These are phyloP conservation scores for Pseudogymnoascus sp. DNA, from an alignment of 2,329 filamentous ascomycete genomes.

Conservation along the genomic window DNA sequence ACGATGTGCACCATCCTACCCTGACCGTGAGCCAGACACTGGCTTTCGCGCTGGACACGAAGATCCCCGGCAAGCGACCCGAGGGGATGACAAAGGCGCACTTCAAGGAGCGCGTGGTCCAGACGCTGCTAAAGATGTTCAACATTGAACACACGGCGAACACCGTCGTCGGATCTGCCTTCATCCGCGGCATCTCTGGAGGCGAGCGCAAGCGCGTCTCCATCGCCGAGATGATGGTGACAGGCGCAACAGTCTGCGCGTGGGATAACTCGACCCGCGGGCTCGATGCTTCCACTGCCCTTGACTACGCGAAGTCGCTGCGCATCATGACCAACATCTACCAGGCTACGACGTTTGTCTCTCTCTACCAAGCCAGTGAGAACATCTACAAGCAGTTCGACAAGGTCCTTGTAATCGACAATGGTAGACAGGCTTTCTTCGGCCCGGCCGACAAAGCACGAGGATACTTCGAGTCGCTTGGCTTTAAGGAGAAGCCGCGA, in stretches of 20 bases:
- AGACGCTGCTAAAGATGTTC: slow-evolving; percentile 32
- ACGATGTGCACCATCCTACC: slow-evolving; percentile 44
- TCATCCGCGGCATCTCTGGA: slow-evolving; percentile 53
- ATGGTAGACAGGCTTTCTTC: slow-evolving; percentile 59
- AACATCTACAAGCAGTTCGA: slow-evolving; percentile 64
- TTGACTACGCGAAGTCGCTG: slow-evolving; percentile 53
- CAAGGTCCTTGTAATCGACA: slow-evolving; percentile 61
- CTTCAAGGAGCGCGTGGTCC: slow-evolving; percentile 46
- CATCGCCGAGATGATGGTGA: slow-evolving; percentile 42
- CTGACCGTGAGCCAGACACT: slow-evolving; percentile 45
- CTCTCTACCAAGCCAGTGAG: slow-evolving; percentile 63
- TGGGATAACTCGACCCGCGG: slow-evolving; percentile 64
- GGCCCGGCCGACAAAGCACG: slow-evolving; percentile 50
- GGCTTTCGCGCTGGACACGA: slow-evolving; percentile 49
- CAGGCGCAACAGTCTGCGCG: slow-evolving; percentile 42
- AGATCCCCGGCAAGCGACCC: slow-evolving; percentile 50
- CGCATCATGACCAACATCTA: slow-evolving; percentile 56
- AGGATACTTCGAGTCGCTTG: slow-evolving; percentile 57
- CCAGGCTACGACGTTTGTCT: slow-evolving; percentile 53
- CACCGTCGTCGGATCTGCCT: slow-evolving; percentile 50
- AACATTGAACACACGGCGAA: slow-evolving; percentile 48
- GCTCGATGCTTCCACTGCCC: slow-evolving; percentile 55
- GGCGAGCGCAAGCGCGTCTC: slow-evolving; percentile 55
- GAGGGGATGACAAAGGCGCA: slow-evolving; percentile 30
- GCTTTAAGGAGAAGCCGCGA: slow-evolving; percentile 54